These are phyloP conservation scores for Cyclostephanos tholiformis DNA, from an alignment of 108 stramenopile species.

Conservation along the genomic window DNA sequence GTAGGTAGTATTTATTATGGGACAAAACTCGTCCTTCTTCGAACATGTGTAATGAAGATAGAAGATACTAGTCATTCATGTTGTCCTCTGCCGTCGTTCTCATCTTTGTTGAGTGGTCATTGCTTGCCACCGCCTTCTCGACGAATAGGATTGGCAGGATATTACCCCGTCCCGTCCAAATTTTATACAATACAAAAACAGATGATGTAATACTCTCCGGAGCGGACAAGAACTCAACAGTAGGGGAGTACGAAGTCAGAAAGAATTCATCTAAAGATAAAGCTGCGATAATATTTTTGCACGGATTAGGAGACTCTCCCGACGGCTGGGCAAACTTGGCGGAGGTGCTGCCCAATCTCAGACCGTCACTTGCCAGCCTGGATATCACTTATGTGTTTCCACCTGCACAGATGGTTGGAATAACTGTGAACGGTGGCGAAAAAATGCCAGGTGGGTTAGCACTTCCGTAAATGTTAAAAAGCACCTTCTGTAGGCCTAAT, in stretches of 20 bases:
- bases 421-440: constrained; percentile 49
- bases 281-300: constrained; percentile 48
- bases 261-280: constrained; percentile 18
- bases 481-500: background rate
- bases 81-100: background rate
- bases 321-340: constrained; percentile 48
- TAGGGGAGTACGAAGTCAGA: background rate
- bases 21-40: too few species aligned
- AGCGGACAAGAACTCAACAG: background rate
- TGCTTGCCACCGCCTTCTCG: constrained; percentile 3
- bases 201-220: background rate
- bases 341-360: constrained; percentile 30
- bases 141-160: background rate
- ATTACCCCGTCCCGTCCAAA: constrained; percentile 1
- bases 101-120: background rate
- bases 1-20: too few species aligned
- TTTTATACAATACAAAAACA: background rate
- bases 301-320: constrained; percentile 51
- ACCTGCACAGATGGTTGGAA: constrained; percentile 37
- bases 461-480: background rate
- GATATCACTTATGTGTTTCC: constrained; percentile 49
- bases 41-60: too few species aligned
- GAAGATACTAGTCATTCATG: too few species aligned
- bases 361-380: constrained; percentile 30
- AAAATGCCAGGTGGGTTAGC: constrained; percentile 46